Evolutionary conservation across 2,329 filamentous ascomycete genomes (phyloP).

Genomic region (Diplodia seriata): DNA sequence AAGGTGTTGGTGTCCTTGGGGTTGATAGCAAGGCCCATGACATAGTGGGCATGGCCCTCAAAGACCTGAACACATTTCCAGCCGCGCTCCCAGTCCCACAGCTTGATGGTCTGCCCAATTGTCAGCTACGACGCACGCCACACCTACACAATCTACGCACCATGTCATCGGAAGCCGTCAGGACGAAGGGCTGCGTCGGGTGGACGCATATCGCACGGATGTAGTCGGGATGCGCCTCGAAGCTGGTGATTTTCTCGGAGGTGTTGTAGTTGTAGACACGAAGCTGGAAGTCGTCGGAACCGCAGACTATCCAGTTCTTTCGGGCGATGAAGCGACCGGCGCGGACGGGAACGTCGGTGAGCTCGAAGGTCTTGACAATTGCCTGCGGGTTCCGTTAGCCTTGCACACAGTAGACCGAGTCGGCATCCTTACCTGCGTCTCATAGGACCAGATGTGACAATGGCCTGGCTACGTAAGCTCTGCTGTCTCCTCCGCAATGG

Average conservation of each 20-base stretch:
- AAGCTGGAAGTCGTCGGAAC: slow-evolving; percentile 87
- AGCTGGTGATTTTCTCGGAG: slow-evolving; percentile 95
- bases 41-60: slow-evolving; percentile 94
- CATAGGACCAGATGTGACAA: slow-evolving; percentile 99
- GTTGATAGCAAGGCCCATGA: slow-evolving; percentile 96
- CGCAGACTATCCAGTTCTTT: slow-evolving; percentile 99
- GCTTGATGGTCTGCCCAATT: slow-evolving; percentile 70
- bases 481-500: slow-evolving; percentile 19
- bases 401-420: background rate
- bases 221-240: slow-evolving; percentile 97
- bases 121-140: slow-evolving; percentile 36
- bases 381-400: slow-evolving; percentile 58
- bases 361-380: slow-evolving; percentile 98
- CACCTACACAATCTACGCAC: slow-evolving; percentile 46
- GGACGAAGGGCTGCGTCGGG: slow-evolving; percentile 91
- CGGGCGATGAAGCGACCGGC: slow-evolving; percentile 94
- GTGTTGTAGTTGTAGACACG: slow-evolving; percentile 97
- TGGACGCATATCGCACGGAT: slow-evolving; percentile 97
- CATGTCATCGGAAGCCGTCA: slow-evolving; percentile 98
- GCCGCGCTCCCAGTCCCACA: slow-evolving; percentile 98
- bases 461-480: slow-evolving; percentile 69
- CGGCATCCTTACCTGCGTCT: slow-evolving; percentile 69
- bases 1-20: slow-evolving; percentile 84
- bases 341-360: slow-evolving; percentile 96
- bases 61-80: slow-evolving; percentile 99